Base-by-base conservation (phyloP, 1,284 basidiomycete genomes). In the Gomphus sp. region DNA sequence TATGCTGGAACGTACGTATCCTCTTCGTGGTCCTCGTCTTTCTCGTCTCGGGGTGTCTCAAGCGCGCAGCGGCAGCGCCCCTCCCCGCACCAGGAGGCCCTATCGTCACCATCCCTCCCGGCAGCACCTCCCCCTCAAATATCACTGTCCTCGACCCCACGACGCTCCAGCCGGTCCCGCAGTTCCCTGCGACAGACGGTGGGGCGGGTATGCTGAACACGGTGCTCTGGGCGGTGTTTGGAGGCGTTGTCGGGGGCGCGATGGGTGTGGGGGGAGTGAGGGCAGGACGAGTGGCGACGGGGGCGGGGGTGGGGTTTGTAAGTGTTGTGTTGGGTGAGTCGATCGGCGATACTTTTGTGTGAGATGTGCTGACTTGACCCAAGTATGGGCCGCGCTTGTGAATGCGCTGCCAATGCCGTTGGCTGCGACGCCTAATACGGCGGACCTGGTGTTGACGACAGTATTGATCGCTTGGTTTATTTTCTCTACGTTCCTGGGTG, bases 331-430 rank as follows among this genome's bases (percentile, higher is more conserved):
- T 16, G 18, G 36, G 14, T 18, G 34, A 12, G 8, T 50, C 6
- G n/a, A n/a, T n/a, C n/a, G n/a, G n/a, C n/a, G n/a, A n/a, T 12
- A 50, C 28, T 16, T 45, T 22, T 45, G 44, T 16, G 4, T 8
- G 44, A 6, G 16, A n/a, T 6, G 10, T 34, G 6, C 18, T 34
- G 16, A 33, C 34, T n/a, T 45, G 44, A 16, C 8, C 7, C 18
- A 7, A 82, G 82, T 78, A 18, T 85, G 82, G 84, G 74, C 79
- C 9, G 79, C 81, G 39, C 73, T 87, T 57, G 72, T 82, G 59
- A 87, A 84, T 67, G 76, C 79, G 0, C 68, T 81, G 5, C 43
- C 51, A 33, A 52, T 41, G 50, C 58, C 57, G 25, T 43, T 61
- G 18, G 43, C 50, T n/a, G 70, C 72, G 61, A 69, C 76, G 6